Base-by-base conservation (phyloP, 2,329 filamentous ascomycete genomes). In the Colletotrichum destructivum region DNA sequence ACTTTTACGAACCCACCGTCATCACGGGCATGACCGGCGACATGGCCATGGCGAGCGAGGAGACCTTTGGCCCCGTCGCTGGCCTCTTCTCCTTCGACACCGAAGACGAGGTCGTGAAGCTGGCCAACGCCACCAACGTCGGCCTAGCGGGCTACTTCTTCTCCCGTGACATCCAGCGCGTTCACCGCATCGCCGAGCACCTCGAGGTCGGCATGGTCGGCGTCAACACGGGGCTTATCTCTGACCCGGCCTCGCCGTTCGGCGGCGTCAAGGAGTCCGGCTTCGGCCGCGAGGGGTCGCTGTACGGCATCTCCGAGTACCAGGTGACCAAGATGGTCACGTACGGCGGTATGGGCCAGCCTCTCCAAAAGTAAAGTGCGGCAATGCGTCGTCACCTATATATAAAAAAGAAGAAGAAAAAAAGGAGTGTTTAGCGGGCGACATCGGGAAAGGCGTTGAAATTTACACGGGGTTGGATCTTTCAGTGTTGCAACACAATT, bases 121-220 rank as follows among this genome's bases (percentile, higher is more conserved):
- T 96, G 75, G 96, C 96, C 4, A 99, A 99, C 82, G 82, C 85
- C 52, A 87, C 94, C 1, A 91, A 96, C 63, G 95, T 98, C 47
- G 96, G 96, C 1, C 87, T 99, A 46, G 96, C 96, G 0, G 96
- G 94, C 0, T 98, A 98, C 84, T 98, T 99, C 85, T 98, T 94
- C 86, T 95, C 89, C 7, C 82, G 84, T 61, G 88, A 93, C 77
- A 73, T 93, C 15, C 84, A 88, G 77, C 83, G 91, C 8, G 86
- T 90, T 38, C 84, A 86, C 76, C 85, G 91, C 59, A 88, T 94
- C 0, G 89, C 91, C 0, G 91, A 93, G 82, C 87, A 87, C 18
- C 84, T 97, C 49, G 93, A 97, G 79, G 93, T 96, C 1, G 94
- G 94, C 64, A 97, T 97, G 94, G 90, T 97, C 1, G 94, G 94